Base-by-base conservation (phyloP, 768 basidiomycete genomes). In the Suillus discolor region DNA sequence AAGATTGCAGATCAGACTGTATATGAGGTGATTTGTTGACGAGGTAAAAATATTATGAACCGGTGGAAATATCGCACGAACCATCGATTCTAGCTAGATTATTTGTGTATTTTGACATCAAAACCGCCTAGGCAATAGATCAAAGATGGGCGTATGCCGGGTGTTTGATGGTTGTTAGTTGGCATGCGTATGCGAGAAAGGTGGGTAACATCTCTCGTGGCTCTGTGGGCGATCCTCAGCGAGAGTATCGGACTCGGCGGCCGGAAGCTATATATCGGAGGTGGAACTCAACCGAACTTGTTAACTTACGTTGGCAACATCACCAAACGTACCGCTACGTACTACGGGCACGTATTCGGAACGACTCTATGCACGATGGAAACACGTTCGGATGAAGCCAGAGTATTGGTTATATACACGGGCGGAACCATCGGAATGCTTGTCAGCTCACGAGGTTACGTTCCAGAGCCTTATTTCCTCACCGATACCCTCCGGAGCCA, bases 341-440 rank as follows among this genome's bases (percentile, higher is more conserved):
- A n/a, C 31, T 31, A 7, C 31, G 31, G 6, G 6, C 31, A 6
- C 31, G 31, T 31, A 31, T 6, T 31, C n/a, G 25, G 15, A 9
- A 4, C 53, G 9, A 54, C 28, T 31, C 16, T 28, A 8, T 47
- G 36, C 57, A 63, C 49, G 44, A 87, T 90, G 89, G 86, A 88
- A 67, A 68, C 79, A 18, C 77, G 77, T 61, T 76, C 84, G 23
- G 87, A 91, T 67, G 93, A 95, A 71, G 87, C 92, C 13, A 84
- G 86, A 62, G 92, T 96, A n/a, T 88, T 95, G 62, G 83, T 96
- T 65, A 89, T 96, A 36, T 95, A 95, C 80, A 95, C 94, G 42
- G 94, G 85, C 72, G 94, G 94, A 18, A 96, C 94, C 0, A 94
- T 96, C 69, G 93, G 92, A 20, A 94, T 94, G 92, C 87, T 94